Evolutionary conservation across 1,284 basidiomycete species (phyloP).

Genomic region (Sanguinoderma infundibulare): DNA sequence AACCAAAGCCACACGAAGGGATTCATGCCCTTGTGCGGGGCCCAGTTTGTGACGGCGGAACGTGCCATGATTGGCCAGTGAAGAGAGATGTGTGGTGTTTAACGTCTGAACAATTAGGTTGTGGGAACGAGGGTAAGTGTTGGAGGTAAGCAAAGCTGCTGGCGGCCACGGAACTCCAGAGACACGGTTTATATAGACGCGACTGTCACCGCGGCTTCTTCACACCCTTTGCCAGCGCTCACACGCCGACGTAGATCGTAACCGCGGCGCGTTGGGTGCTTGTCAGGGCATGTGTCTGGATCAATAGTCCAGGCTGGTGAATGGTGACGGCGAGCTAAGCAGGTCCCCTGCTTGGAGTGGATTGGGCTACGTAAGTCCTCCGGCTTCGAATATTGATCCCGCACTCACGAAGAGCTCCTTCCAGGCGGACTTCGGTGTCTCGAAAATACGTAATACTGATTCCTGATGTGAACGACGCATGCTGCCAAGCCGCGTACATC

Average conservation of each 20-base stretch:
- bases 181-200: neutral
- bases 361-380: no score
- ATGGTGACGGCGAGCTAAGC: no score
- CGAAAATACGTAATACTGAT: no score
- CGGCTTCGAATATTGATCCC: no score
- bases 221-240: neutral
- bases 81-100: neutral
- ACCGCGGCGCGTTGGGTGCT: neutral
- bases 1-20: slow-evolving; percentile 1
- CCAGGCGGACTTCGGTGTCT: no score
- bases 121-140: neutral
- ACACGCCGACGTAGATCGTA: neutral
- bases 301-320: no score
- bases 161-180: neutral
- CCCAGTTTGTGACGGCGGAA: slow-evolving; percentile 2
- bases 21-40: neutral
- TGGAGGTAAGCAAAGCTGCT: neutral
- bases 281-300: no score
- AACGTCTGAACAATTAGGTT: neutral
- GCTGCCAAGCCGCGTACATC: no score
- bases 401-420: no score
- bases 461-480: no score
- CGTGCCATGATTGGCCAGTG: neutral
- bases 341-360: no score
- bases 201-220: neutral